Evolutionary conservation across 2,329 filamentous ascomycete species (phyloP), one percentile per base, ranked within the genome.

Genomic region (Talaromyces sp.): DNA sequence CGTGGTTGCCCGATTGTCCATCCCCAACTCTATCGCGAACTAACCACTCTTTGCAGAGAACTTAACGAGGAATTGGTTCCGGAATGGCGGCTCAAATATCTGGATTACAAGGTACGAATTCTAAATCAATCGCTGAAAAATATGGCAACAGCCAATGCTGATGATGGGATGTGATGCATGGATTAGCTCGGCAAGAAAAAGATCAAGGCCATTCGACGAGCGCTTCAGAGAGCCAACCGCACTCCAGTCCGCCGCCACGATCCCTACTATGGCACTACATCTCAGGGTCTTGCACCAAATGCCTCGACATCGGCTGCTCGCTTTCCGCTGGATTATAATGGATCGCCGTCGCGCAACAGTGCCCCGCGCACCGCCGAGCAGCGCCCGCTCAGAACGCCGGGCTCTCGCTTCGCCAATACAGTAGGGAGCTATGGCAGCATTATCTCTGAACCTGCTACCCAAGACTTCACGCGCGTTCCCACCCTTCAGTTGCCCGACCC

Each of bases 81-180:
- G 72, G 93, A 98, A 85, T 98, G 94, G 94, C 87, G 90, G 70
- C 85, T 88, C 75, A 96, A 96, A 76, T 98, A 97, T 76, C 84
- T 98, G 68, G 87, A 97, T 77, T 98, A 98, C 82, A 96, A 96
- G 83, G 87, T 87, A 61, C 60, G 75, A 27, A 50, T 33, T 23
- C 23, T 8, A 53, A 18, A 5, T 16, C 8, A 7, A 8, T 30
- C 3, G 6, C 7, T 7, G 9, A 30, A 30, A 4, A 23, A 23
- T 23, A 23, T 23, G 23, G 23, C 23, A 23, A 14, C 50, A 1
- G 12, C 14, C 27, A 36, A 33, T 18, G 65, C 56, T 65, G 54
- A 44, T 16, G 47, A 51, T 66, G n/a, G 44, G 31, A 52, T 44
- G 31, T 56, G 23, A 23, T 36, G 51, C 28, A 57, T 64, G 64